Evolutionary conservation across 73 alveolate species (phyloP), one percentile per base, ranked within the genome.

Genomic region (Paramecium bursaria): DNA sequence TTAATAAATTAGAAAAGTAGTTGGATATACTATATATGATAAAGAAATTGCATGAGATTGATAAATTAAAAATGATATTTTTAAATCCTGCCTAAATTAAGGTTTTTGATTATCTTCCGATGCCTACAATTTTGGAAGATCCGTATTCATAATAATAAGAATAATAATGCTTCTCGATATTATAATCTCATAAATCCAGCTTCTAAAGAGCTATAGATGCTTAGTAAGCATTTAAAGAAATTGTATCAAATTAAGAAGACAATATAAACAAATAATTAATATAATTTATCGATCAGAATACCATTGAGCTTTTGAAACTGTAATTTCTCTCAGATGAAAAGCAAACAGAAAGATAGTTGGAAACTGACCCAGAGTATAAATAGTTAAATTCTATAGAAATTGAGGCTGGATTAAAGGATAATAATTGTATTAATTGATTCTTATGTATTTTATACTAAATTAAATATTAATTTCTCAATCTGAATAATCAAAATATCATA

Each of bases 21-120:
- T 13, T 75, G 21, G 88, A 75, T 54, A 75, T 75, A 29, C 48
- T 75, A 22, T 75, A 75, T 15, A 75, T 75, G 15, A 26, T 75
- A 26, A 75, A 75, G 23, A 75, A 75, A 30, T 51, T 75, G 23
- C 73, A 55, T 27, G 88, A 75, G 50, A 51, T 75, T 10, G 88
- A 75, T 48, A 75, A 75, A 52, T 35, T 75, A 22, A 75, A 75
- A 51, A 48, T 25, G 23, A 23, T 75, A 3, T 60, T 75, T 14
- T 27, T 75, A 0, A 52, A 75, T 51, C 49, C 30, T 2, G 46
- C 73, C 3, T 50, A 75, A n/a, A 75, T 75, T 4, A 51, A 75
- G 15, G 25, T 75, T 44, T 75, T 75, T 75, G 88, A 75, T 50
- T 75, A 75, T 23, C 29, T 75, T 7, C 88, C 88, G 5, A 55